Evolutionary conservation across 73 alveolate genomes (phyloP), one percentile per base, ranked within the genome.

Genomic region (Chromera velia): DNA sequence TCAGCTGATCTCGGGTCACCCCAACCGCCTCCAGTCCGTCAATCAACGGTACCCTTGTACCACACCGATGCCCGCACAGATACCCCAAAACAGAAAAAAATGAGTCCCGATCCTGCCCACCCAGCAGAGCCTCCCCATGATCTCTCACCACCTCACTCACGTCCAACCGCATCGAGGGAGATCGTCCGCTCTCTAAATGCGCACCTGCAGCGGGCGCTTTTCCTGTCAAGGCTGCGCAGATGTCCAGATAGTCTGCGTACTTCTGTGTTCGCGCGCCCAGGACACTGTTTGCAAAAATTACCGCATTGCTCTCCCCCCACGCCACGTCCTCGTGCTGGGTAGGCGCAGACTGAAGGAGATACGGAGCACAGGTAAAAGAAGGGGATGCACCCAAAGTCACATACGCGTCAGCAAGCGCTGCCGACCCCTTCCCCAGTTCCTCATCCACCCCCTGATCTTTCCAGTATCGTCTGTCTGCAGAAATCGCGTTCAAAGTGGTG

Each of bases 221-320:
- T 31, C 85, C 85, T 7, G 85, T 68, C 46, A 78, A 30, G 4
- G 85, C 85, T 31, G 69, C 79, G 29, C 79, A 68, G 32, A 79
- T 79, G 32, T 78, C 85, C 80, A 78, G 47, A 29, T 68, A 68
- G 73, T 78, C 85, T 1, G 85, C 85, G 46, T 78, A 78, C 66
- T 78, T 78, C 79, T 78, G 80, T 18, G 85, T 78, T 4, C 85
- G 79, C 0, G 85, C 85, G 30, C 85, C 85, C 73, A 78, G 32
- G 32, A 78, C 72, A 45, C 80, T 68, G 79, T 78, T 78, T 73
- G 85, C 85, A 33, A 78, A 78, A 47, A 78, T 73, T 48, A 78
- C 85, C 0, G 85, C 85, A 46, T 78, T 78, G 73, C 79, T 68
- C 46, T 78, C 85, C 33, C 85, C 85, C 85, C 85, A 78, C 31